A percentile compares a stretch with the other conserved stretches of the same genome.
Conservation (phyloP, 306 rosid genomes). For the Acacia melanoxylon region DNA sequence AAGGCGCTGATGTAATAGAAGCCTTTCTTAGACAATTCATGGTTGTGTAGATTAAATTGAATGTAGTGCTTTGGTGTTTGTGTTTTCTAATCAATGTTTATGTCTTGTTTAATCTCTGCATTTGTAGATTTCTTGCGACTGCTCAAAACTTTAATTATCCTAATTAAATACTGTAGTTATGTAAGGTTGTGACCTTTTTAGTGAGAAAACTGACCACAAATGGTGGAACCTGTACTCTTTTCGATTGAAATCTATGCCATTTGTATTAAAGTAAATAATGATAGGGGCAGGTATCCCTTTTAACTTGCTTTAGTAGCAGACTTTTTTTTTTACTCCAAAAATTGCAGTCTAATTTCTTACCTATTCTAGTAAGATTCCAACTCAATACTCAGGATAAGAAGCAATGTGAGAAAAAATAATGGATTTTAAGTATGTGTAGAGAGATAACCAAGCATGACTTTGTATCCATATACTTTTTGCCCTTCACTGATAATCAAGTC, state of each 20-base stretch:
- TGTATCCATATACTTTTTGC: no score
- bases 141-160: neutral
- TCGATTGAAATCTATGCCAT: neutral
- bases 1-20: constrained; percentile 36
- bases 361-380: no score
- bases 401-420: neutral
- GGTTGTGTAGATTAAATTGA: neutral
- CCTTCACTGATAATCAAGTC: no score
- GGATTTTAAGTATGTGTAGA: neutral
- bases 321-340: no score
- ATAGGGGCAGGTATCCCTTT: neutral
- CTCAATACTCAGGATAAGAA: neutral
- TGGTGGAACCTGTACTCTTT: neutral
- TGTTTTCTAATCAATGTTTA: neutral
- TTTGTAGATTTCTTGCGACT: neutral
- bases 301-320: no score
- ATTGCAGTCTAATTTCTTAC: no score
- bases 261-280: neutral
- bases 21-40: neutral
- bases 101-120: neutral
- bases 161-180: neutral
- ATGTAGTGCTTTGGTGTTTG: neutral
- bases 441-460: neutral
- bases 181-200: neutral
- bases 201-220: neutral